phyloP scores from a whole-genome alignment of 345 rosid species.

The Punica granatum region DNA sequence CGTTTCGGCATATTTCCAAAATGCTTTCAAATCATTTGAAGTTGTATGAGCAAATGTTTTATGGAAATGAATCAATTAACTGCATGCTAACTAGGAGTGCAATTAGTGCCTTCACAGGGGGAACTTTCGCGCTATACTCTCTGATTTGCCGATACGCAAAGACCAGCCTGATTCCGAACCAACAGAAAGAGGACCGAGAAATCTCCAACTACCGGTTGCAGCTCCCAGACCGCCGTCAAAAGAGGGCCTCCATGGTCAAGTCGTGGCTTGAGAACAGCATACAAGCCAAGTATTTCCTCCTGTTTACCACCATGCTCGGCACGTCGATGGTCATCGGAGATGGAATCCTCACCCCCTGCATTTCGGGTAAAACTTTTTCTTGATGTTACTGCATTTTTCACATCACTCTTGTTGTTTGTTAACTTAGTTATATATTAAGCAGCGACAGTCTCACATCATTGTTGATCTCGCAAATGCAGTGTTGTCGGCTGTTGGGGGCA shows the following conservation, averaged over 20 bases:
- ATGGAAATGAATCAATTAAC: too few species aligned
- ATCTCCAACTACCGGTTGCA: conserved; percentile 19
- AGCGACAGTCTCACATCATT: background rate
- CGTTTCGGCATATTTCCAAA: too few species aligned
- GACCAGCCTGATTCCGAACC: conserved; percentile 20
- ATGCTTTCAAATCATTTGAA: too few species aligned
- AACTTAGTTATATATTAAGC: too few species aligned
- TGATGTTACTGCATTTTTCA: too few species aligned
- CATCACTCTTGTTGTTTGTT: too few species aligned
- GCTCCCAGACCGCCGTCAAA: conserved; percentile 2
- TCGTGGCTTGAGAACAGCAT: conserved; percentile 13
- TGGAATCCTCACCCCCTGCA: conserved; percentile 30
- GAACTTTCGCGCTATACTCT: conserved; percentile 29
- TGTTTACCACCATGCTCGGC: conserved; percentile 22
- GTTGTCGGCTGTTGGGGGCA: conserved; percentile 21
- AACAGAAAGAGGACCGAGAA: conserved; percentile 21
- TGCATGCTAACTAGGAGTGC: too few species aligned
- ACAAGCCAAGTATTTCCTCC: conserved; percentile 15
- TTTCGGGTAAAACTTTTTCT: conserved; percentile 14
- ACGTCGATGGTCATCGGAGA: conserved; percentile 40
- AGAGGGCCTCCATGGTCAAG: conserved; percentile 16
- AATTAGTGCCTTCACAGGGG: conserved; percentile 14
- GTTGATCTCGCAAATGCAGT: conserved; percentile 8
- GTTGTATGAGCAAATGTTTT: too few species aligned
- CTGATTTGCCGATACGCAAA: conserved; percentile 26